Conservation (phyloP, 495 filamentous ascomycete species). For the Terfezia claveryi region DNA sequence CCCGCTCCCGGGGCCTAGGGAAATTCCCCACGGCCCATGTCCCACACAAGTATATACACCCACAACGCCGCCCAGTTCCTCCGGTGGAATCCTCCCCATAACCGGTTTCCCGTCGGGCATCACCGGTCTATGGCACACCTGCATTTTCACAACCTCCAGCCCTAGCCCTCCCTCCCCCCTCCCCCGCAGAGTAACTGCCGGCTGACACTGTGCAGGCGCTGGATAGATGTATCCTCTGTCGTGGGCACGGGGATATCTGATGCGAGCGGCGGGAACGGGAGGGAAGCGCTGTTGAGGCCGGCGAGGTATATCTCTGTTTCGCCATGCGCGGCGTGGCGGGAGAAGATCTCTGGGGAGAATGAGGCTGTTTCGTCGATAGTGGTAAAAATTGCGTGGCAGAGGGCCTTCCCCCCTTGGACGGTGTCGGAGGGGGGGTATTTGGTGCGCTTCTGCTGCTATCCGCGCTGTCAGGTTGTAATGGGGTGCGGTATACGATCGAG, state of each 20-base stretch:
- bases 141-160: slow-evolving; percentile 39
- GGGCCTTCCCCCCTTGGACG: slow-evolving; percentile 21
- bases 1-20: slow-evolving; percentile 40
- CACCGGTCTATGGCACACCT: slow-evolving; percentile 52
- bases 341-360: slow-evolving; percentile 55
- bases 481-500: slow-evolving; percentile 29
- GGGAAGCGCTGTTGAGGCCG: slow-evolving; percentile 38
- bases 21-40: slow-evolving; percentile 55
- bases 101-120: slow-evolving; percentile 40
- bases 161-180: slow-evolving; percentile 34
- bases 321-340: slow-evolving; percentile 28
- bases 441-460: no score
- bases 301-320: slow-evolving; percentile 43
- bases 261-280: slow-evolving; percentile 35
- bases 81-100: slow-evolving; percentile 31
- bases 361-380: slow-evolving; percentile 24
- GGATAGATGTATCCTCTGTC: slow-evolving; percentile 26
- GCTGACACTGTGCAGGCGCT: slow-evolving; percentile 27
- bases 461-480: no score
- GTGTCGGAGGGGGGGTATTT: slow-evolving; percentile 30
- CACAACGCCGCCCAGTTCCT: slow-evolving; percentile 31
- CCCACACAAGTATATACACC: slow-evolving; percentile 53
- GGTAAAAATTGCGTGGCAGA: slow-evolving; percentile 52
- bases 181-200: no score
- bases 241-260: slow-evolving; percentile 21